phyloP scores from a whole-genome alignment of 768 basidiomycete species.

The Heimioporus sp. region DNA sequence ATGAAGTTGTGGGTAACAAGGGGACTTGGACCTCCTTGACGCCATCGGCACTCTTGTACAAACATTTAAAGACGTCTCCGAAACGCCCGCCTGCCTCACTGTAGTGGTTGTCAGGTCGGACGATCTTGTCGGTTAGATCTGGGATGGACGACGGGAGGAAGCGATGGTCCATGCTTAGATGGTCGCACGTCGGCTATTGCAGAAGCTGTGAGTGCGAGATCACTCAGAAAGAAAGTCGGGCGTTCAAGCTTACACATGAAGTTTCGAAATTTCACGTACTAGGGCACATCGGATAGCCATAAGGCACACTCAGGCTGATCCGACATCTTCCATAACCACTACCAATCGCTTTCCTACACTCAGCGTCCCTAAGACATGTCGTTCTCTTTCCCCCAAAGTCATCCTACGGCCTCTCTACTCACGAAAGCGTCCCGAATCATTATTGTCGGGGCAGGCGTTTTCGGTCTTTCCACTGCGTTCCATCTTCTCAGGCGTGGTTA shows the following conservation, averaged over 20 bases:
- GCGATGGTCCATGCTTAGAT: neutral
- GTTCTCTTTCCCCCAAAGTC: neutral
- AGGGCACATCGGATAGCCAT: too few species aligned
- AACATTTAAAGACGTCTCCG: conserved; percentile 7
- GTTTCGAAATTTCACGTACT: too few species aligned
- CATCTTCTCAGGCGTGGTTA: conserved; percentile 73
- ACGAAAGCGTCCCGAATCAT: conserved; percentile 32
- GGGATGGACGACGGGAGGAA: neutral
- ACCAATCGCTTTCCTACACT: too few species aligned
- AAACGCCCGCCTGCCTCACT: conserved; percentile 1
- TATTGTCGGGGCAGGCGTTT: conserved; percentile 81
- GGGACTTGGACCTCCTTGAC: neutral
- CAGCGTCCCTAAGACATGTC: too few species aligned
- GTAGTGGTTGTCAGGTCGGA: neutral
- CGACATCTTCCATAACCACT: too few species aligned
- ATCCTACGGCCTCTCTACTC: neutral
- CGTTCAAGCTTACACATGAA: neutral
- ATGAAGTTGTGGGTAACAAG: neutral
- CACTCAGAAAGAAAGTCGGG: too few species aligned
- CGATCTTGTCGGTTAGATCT: neutral
- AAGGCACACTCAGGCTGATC: too few species aligned
- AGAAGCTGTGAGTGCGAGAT: too few species aligned
- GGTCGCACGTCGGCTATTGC: too few species aligned
- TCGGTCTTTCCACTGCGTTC: conserved; percentile 84
- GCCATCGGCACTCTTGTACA: neutral